phyloP scores from a whole-genome alignment of 2,329 filamentous ascomycete genomes.

The Colletotrichum chrysophilum region DNA sequence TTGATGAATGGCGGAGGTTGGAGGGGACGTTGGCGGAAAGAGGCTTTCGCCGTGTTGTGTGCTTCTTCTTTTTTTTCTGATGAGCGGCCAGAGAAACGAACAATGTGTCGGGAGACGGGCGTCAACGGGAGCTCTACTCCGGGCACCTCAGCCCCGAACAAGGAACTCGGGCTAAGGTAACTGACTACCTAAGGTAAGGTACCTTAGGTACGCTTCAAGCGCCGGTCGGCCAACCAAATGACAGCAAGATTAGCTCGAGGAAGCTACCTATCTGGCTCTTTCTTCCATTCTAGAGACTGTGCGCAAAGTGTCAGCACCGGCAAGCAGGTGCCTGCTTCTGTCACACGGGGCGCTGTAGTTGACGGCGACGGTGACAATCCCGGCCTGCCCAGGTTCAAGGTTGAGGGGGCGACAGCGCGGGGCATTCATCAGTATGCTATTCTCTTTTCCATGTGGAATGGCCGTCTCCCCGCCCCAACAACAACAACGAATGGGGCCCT shows the following conservation, averaged over 20 bases:
- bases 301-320: not conserved
- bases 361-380: not conserved
- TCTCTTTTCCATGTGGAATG: slow-evolving; percentile 20
- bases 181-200: not conserved
- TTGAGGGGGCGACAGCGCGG: slow-evolving; percentile 18
- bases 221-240: not conserved
- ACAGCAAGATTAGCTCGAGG: not conserved
- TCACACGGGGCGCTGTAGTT: not conserved
- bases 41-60: not conserved
- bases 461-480: not conserved
- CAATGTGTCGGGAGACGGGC: not conserved
- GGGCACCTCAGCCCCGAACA: not conserved
- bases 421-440: slow-evolving; percentile 16
- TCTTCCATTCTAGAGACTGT: not conserved
- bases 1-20: not conserved
- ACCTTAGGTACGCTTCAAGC: not conserved
- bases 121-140: slow-evolving; percentile 7
- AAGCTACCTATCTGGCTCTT: not conserved
- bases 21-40: not conserved
- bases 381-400: not conserved
- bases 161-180: not conserved
- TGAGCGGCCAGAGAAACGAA: not conserved
- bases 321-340: not conserved
- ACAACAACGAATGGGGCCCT: not conserved
- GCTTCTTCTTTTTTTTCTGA: not conserved